Conservation (phyloP, 192 early-diverging fungal species). For the Coemansia sp. region DNA sequence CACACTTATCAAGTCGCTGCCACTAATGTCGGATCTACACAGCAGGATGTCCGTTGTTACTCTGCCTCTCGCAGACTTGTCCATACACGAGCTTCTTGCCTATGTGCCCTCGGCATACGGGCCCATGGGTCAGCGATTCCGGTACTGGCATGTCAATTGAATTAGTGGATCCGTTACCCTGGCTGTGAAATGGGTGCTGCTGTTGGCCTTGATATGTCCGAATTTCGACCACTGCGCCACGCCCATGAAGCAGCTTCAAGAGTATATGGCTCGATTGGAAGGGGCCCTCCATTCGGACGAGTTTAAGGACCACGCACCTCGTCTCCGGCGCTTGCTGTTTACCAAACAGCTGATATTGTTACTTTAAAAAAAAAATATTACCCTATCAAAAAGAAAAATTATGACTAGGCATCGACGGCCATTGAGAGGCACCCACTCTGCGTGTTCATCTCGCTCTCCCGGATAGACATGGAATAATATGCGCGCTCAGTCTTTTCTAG, state of each 20-base stretch:
- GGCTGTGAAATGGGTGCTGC: not conserved
- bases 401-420: not conserved
- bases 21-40: not conserved
- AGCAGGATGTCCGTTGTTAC: too few species aligned
- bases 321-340: not conserved
- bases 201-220: not conserved
- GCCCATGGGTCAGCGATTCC: not conserved
- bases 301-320: not conserved
- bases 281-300: too few species aligned
- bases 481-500: constrained; percentile 53
- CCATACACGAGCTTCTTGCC: not conserved
- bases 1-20: not conserved
- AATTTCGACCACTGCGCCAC: not conserved
- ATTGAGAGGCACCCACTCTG: not conserved
- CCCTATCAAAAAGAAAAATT: not conserved
- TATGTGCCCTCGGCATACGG: not conserved
- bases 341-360: not conserved
- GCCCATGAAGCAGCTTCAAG: too few species aligned
- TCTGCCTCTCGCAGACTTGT: too few species aligned
- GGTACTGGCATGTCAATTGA: not conserved
- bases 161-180: too few species aligned
- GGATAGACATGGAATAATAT: constrained; percentile 51
- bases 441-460: constrained; percentile 35
- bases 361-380: not conserved
- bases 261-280: not conserved